Percentiles rank a stretch among this genome's conserved stretches.
Conservation (phyloP, 2,329 filamentous ascomycete species). For the Neurospora crassa region DNA sequence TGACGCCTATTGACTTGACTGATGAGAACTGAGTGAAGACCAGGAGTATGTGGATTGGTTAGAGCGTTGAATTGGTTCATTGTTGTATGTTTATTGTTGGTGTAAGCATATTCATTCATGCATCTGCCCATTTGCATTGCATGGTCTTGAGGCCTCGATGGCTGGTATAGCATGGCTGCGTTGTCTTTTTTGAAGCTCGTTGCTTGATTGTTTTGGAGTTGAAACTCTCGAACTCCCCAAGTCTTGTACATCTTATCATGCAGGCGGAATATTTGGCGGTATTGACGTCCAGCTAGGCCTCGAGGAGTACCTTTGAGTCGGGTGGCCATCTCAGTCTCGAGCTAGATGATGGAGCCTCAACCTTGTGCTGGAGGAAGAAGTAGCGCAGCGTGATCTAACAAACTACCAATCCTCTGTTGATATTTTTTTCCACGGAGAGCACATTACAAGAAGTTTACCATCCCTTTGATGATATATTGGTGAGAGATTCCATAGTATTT, state of each 20-base stretch:
- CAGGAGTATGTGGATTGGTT: too few relatives aligned
- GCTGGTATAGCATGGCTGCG: slow-evolving; percentile 2
- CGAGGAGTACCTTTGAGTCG: neutral
- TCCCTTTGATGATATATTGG: too few relatives aligned
- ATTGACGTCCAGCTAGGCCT: neutral
- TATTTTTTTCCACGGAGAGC: neutral
- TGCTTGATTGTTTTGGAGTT: neutral
- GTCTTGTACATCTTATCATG: neutral
- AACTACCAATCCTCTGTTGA: neutral
- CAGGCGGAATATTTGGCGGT: too few relatives aligned
- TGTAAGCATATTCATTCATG: too few relatives aligned
- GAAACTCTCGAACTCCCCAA: neutral
- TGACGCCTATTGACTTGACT: neutral
- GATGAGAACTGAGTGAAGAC: neutral
- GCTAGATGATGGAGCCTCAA: neutral
- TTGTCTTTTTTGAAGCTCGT: neutral
- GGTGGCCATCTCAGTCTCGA: neutral
- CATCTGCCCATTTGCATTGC: neutral
- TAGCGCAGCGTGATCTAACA: neutral
- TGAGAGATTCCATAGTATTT: too few relatives aligned
- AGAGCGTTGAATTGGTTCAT: neutral
- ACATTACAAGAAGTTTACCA: neutral
- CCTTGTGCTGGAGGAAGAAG: neutral
- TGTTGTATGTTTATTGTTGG: neutral
- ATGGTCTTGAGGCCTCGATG: neutral